Percentiles rank a stretch among this genome's conserved stretches.
phyloP scores from a whole-genome alignment of 2,329 filamentous ascomycete genomes.

The Colletotrichum sp. region DNA sequence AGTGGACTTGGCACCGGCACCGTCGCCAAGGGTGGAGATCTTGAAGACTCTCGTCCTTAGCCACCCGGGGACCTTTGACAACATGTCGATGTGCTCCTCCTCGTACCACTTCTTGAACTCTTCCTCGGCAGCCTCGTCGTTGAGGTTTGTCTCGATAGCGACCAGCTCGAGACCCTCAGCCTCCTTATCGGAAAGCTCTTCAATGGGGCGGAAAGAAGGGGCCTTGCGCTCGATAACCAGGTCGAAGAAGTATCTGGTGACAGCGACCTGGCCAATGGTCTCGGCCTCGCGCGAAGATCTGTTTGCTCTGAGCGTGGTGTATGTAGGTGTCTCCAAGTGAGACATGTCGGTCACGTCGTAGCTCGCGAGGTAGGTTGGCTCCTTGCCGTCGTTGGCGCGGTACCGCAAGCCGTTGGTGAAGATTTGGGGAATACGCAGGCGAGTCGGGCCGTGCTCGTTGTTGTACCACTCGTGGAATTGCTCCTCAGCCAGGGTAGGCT shows the following conservation, averaged over 20 bases:
- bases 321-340: conserved; percentile 72
- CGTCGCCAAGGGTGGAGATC: conserved; percentile 66
- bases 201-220: conserved; percentile 62
- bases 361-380: conserved; percentile 76
- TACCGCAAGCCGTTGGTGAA: conserved; percentile 81
- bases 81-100: conserved; percentile 75
- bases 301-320: conserved; percentile 67
- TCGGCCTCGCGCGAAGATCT: conserved; percentile 58
- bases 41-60: conserved; percentile 73
- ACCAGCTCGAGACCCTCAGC: conserved; percentile 66
- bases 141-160: conserved; percentile 62
- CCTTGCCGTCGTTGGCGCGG: conserved; percentile 64
- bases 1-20: conserved; percentile 46
- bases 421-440: conserved; percentile 77
- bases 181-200: conserved; percentile 63
- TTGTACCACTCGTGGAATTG: conserved; percentile 95
- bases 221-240: conserved; percentile 61
- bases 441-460: conserved; percentile 86
- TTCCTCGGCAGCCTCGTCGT: conserved; percentile 53
- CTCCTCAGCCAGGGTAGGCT: conserved; percentile 64
- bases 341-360: conserved; percentile 83
- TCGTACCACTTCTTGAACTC: conserved; percentile 72
- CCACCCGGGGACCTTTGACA: conserved; percentile 81
- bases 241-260: conserved; percentile 76
- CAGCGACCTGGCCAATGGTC: conserved; percentile 62